A percentile compares a stretch with the other conserved stretches of the same genome.
Conservation (phyloP, 2,329 filamentous ascomycete species). For the Aspergillus ochraceus region DNA sequence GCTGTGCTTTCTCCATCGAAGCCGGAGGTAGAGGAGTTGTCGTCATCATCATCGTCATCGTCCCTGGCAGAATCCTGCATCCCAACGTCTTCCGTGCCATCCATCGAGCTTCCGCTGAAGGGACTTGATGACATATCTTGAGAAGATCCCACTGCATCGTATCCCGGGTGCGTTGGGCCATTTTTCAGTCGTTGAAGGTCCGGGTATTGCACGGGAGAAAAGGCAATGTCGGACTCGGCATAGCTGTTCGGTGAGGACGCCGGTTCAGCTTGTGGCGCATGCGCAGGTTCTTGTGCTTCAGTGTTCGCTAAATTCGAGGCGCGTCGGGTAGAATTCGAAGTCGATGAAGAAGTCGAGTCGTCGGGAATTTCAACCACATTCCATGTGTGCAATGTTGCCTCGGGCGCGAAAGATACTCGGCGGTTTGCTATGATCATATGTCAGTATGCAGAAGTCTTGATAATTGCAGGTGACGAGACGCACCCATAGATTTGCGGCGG, state of each 20-base stretch:
- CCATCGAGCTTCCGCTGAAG: constrained; percentile 62
- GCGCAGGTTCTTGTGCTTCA: constrained; percentile 28
- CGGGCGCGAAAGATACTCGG: constrained; percentile 93
- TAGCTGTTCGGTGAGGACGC: constrained; percentile 63
- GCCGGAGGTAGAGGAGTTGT: constrained; percentile 49
- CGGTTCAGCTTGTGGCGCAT: constrained; percentile 54
- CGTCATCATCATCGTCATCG: constrained; percentile 48
- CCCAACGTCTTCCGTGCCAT: constrained; percentile 46
- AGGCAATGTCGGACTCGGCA: constrained; percentile 57
- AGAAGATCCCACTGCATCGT: constrained; percentile 62
- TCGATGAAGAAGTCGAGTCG: constrained; percentile 76
- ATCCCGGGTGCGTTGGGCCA: constrained; percentile 29
- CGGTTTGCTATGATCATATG: constrained; percentile 64
- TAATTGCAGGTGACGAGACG: constrained; percentile 8
- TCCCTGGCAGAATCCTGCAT: constrained; percentile 40
- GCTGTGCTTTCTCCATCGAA: constrained; percentile 69
- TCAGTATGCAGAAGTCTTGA: constrained; percentile 6
- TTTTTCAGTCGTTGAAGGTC: constrained; percentile 62
- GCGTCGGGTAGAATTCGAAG: constrained; percentile 72
- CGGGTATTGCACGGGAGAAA: constrained; percentile 65
- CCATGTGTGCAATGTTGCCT: constrained; percentile 96
- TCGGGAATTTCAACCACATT: constrained; percentile 88
- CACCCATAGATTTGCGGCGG: constrained; percentile 82
- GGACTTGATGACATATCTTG: constrained; percentile 74
- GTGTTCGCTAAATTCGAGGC: constrained; percentile 60